Evolutionary conservation across 2,329 filamentous ascomycete genomes (phyloP), one percentile per base, ranked within the genome.

Genomic region (Pseudogymnoascus sp.): DNA sequence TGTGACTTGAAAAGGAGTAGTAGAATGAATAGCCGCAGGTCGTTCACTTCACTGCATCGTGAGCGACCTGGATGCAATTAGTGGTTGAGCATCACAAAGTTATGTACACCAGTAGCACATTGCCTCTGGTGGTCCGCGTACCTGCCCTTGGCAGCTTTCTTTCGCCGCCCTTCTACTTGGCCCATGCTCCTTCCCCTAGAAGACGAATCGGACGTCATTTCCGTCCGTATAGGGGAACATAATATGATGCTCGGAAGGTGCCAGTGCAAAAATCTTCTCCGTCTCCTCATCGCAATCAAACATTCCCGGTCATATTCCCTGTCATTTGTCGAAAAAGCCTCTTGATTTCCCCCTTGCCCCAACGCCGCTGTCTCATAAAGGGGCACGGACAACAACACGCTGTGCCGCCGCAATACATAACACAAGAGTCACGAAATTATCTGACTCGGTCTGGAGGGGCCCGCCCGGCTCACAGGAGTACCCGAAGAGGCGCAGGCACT

Each of bases 251-350:
- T 54, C 47, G 47, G 47, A 54, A 6, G 32, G 47, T 30, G 28
- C 47, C 47, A 32, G 28, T 32, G 47, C 25, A 32, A 54, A 54
- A 54, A 18, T 54, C 47, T 54, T 54, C 47, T 54, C 47, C n/a
- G 28, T 54, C 47, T 32, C 47, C 47, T 54, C 47, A 54, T 32
- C 47, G 47, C 28, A 54, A 54, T 54, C 47, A 54, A 54, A 54
- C 47, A 54, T 54, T 54, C 47, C 47, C 47, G 32, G 47, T 54
- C 47, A 54, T 32, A 54, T 54, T 54, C 47, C 47, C 47, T 54
- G 47, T 54, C 47, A 54, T 4, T 54, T 54, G 28, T 54, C 16
- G 25, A 54, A 54, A 54, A 54, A 14, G 25, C 9, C 25, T 18
- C 28, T 43, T 54, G 47, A 28, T 54, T 54, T 54, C 47, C 47